Conservation (phyloP, 352 stramenopile species). For the Phytophthora capsici region DNA sequence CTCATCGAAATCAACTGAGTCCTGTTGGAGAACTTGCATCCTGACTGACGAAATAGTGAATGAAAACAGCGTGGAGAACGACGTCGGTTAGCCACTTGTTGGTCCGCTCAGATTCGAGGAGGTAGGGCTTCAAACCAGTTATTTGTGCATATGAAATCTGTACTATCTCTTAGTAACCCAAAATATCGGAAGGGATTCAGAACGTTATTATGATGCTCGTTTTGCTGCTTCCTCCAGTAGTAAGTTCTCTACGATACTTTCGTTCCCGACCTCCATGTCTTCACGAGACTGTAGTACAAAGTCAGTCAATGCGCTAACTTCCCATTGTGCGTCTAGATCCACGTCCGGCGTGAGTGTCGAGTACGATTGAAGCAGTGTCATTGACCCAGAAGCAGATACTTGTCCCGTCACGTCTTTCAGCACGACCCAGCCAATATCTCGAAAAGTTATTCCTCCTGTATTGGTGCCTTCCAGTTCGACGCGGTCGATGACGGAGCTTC, state of each 20-base stretch:
- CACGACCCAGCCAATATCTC: slow-evolving; percentile 40
- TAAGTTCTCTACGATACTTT: slow-evolving; percentile 32
- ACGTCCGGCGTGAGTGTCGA: slow-evolving; percentile 33
- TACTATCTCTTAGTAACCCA: background rate
- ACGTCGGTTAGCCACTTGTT: no score
- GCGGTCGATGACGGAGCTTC: slow-evolving; percentile 25
- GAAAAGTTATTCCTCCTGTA: slow-evolving; percentile 24
- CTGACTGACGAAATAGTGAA: background rate
- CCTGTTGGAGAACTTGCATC: slow-evolving; percentile 18
- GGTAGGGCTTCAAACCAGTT: no score
- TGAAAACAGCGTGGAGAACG: no score
- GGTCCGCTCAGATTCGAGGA: no score
- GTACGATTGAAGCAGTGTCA: slow-evolving; percentile 38
- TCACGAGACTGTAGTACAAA: slow-evolving; percentile 44
- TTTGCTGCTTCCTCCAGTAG: slow-evolving; percentile 26
- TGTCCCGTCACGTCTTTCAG: slow-evolving; percentile 28
- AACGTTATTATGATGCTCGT: background rate
- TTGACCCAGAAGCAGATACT: slow-evolving; percentile 9
- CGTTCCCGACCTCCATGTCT: slow-evolving; percentile 33
- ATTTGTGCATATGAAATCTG: no score
- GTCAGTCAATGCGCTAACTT: slow-evolving; percentile 47
- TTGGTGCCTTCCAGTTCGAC: slow-evolving; percentile 4
- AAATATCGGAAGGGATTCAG: background rate
- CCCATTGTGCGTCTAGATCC: slow-evolving; percentile 38
- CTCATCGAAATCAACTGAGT: slow-evolving; percentile 18